Base-by-base conservation (phyloP, 306 rosid species). In the Pyrus betulifolia region DNA sequence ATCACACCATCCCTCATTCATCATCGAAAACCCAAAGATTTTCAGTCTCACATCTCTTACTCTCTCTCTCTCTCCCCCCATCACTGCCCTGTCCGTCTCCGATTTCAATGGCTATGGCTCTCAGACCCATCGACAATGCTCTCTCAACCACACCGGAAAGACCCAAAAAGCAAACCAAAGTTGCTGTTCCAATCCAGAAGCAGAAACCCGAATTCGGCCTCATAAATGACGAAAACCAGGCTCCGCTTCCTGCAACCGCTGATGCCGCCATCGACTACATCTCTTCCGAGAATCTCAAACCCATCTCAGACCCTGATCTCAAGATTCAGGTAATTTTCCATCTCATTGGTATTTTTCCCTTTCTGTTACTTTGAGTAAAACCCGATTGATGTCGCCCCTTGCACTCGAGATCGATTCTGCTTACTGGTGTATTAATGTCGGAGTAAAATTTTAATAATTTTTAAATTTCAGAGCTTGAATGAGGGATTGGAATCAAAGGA, bases 51-150 rank as follows among this genome's bases (percentile, higher is more conserved):
- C 4, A 23, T 64, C 78, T 17, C 74, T 46, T 8, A 30, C 67
- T 55, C 71, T 30, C 52, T 22, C 22, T 22, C 22, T 54, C 57
- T 0, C 25, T 19, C n/a, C 18, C n/a, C 10, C 71, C 75, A 15
- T 25, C 69, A 49, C 69, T 8, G 12, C 21, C 6, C 2, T 40
- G 67, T 59, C 45, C 7, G 25, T 60, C 71, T 73, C 21, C 61
- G 11, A 35, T 66, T 69, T 33, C 75, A 11, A 80, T 86, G 89
- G 82, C 88, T 27, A 91, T 89, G 97, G 91, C 98, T 21, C 85
- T 95, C 51, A 86, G 98, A 80, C 96, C 97, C 82, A 95, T 95
- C 6, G 96, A 86, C 22, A 95, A 95, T 69, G 96, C 91, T 46
- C 97, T 92, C 49, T 97, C 97, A 23, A 77, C 64, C 35, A 75